Evolutionary conservation across 2,329 filamentous ascomycete genomes (phyloP).

Genomic region (Pleoardoris graminearum): DNA sequence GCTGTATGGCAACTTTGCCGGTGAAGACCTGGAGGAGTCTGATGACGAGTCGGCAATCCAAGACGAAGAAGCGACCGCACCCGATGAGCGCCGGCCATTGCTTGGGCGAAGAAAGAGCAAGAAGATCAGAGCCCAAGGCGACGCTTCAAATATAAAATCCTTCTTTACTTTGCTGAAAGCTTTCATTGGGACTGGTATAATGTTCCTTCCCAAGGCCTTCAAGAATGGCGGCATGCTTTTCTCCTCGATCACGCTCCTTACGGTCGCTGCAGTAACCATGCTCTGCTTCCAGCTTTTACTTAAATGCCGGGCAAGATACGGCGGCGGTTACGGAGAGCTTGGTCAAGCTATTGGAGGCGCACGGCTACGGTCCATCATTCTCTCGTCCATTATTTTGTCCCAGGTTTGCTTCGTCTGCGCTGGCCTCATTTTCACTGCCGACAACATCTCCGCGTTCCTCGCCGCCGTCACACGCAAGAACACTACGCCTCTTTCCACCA

Average conservation of each 20-base stretch:
- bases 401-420: constrained; percentile 79
- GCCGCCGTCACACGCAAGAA: constrained; percentile 60
- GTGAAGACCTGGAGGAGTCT: constrained; percentile 65
- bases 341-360: constrained; percentile 67
- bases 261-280: constrained; percentile 67
- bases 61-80: constrained; percentile 56
- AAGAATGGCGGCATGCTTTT: constrained; percentile 77
- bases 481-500: constrained; percentile 56
- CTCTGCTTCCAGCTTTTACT: constrained; percentile 73
- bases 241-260: constrained; percentile 68
- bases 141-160: constrained; percentile 70
- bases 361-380: constrained; percentile 66
- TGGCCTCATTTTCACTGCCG: constrained; percentile 75
- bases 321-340: constrained; percentile 75
- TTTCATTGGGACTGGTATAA: constrained; percentile 79
- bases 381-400: constrained; percentile 71
- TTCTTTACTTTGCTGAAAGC: constrained; percentile 80
- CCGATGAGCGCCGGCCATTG: constrained; percentile 63
- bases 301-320: constrained; percentile 64
- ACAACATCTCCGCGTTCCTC: constrained; percentile 71
- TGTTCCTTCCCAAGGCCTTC: constrained; percentile 80
- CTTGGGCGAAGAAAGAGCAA: constrained; percentile 59
- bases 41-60: constrained; percentile 61
- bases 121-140: constrained; percentile 56
- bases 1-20: constrained; percentile 75